Conservation (phyloP, 192 early-diverging fungal genomes). For the Phycomyces nitens region DNA sequence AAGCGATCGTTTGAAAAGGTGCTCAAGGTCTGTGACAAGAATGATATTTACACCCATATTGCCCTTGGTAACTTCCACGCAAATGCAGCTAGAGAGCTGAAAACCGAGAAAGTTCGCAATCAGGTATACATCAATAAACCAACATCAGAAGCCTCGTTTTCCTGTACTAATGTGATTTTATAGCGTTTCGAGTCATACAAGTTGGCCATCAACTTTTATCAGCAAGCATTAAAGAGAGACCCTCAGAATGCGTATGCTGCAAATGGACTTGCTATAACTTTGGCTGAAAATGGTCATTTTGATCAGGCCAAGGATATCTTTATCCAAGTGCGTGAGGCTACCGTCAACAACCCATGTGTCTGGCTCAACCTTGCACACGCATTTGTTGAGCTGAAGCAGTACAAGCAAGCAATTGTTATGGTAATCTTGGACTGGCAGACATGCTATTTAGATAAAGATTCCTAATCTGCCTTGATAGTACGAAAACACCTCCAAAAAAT, state of each 20-base stretch:
- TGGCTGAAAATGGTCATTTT: slow-evolving; percentile 66
- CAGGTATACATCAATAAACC: slow-evolving; percentile 2
- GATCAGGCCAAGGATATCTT: slow-evolving; percentile 65
- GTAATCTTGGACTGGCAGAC: too few species aligned
- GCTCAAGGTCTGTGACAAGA: slow-evolving; percentile 68
- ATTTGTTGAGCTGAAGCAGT: slow-evolving; percentile 68
- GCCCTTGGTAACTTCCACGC: slow-evolving; percentile 81
- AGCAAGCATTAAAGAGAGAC: slow-evolving; percentile 69
- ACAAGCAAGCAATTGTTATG: slow-evolving; percentile 69
- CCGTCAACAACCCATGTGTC: slow-evolving; percentile 42
- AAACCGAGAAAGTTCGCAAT: slow-evolving; percentile 28
- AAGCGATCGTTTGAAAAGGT: slow-evolving; percentile 77
- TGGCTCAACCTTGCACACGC: slow-evolving; percentile 79
- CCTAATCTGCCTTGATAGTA: too few species aligned
- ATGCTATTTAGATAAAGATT: too few species aligned
- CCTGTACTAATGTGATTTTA: slow-evolving; percentile 2
- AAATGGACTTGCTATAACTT: slow-evolving; percentile 79
- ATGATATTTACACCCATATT: slow-evolving; percentile 76
- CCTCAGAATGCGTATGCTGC: slow-evolving; percentile 72
- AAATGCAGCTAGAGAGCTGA: slow-evolving; percentile 55
- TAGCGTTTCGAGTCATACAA: slow-evolving; percentile 52
- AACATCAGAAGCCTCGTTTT: neutral
- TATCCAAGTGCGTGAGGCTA: slow-evolving; percentile 45
- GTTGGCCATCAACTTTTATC: slow-evolving; percentile 79
- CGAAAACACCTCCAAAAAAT: slow-evolving; percentile 57